Conservation (phyloP, 1,284 basidiomycete species). For the Xerocomus amazonicus region DNA sequence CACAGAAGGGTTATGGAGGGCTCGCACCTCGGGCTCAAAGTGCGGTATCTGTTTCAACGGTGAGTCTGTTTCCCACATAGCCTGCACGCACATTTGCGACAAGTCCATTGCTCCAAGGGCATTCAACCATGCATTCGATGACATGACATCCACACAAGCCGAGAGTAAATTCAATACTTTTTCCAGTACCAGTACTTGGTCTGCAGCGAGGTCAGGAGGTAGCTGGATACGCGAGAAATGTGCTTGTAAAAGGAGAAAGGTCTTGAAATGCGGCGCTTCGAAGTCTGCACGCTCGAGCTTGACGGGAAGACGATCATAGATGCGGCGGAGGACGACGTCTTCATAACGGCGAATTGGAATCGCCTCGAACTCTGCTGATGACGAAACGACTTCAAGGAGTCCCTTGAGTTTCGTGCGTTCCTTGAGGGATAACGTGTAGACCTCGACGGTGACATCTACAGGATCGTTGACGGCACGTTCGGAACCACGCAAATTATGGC, state of each 20-base stretch:
- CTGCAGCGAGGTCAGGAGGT: slow-evolving; percentile 90
- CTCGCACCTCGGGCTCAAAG: slow-evolving; percentile 76
- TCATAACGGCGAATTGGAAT: slow-evolving; percentile 94
- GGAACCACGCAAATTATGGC: slow-evolving; percentile 22
- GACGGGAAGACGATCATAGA: slow-evolving; percentile 97
- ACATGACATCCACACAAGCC: slow-evolving; percentile 98
- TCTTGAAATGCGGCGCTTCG: slow-evolving; percentile 96
- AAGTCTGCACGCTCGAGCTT: slow-evolving; percentile 87
- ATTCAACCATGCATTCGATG: slow-evolving; percentile 91
- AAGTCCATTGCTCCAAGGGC: slow-evolving; percentile 98
- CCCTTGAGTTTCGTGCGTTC: slow-evolving; percentile 98
- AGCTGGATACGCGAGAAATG: slow-evolving; percentile 93
- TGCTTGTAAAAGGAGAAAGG: slow-evolving; percentile 93
- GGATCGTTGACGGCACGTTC: not conserved
- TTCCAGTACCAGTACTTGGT: slow-evolving; percentile 83
- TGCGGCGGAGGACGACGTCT: slow-evolving; percentile 74
- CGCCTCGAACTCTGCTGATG: slow-evolving; percentile 93
- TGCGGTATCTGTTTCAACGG: slow-evolving; percentile 95
- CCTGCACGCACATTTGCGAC: slow-evolving; percentile 99
- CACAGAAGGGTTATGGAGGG: not conserved
- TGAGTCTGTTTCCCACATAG: slow-evolving; percentile 95
- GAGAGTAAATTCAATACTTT: slow-evolving; percentile 89
- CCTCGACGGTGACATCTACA: slow-evolving; percentile 90
- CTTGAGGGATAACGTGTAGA: slow-evolving; percentile 94
- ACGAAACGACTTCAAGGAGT: slow-evolving; percentile 92